phyloP scores from a whole-genome alignment of 192 early-diverging fungal species.

The Podila verticillata region DNA sequence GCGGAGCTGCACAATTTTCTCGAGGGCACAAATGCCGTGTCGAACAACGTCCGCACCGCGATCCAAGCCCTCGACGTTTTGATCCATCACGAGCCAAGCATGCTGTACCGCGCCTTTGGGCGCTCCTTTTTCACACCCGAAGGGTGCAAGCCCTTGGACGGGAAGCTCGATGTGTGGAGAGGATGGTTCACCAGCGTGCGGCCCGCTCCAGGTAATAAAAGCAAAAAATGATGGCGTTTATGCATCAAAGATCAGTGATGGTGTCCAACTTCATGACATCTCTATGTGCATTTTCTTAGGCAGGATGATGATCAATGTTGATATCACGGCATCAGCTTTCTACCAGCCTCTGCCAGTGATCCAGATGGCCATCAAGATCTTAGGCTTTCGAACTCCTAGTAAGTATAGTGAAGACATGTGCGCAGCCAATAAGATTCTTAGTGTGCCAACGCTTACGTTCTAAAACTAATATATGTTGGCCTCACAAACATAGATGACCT shows the following conservation, averaged over 20 bases:
- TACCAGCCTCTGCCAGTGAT: conserved; percentile 75
- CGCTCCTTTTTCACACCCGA: conserved; percentile 93
- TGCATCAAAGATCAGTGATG: too few relatives aligned
- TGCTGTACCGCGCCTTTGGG: conserved; percentile 79
- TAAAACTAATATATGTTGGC: too few relatives aligned
- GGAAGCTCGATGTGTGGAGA: conserved; percentile 91
- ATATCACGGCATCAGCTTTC: conserved; percentile 75
- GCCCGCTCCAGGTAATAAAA: conserved; percentile 76
- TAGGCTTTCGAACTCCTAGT: conserved; percentile 57
- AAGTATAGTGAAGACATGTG: background rate
- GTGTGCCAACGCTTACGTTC: background rate
- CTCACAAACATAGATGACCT: conserved; percentile 63
- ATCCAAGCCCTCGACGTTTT: conserved; percentile 85
- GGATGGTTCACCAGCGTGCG: conserved; percentile 91
- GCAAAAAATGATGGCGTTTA: background rate
- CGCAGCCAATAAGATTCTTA: too few relatives aligned
- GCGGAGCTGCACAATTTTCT: conserved; percentile 65
- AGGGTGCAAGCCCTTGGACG: conserved; percentile 54
- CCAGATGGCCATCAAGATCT: conserved; percentile 73
- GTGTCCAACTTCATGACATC: too few relatives aligned
- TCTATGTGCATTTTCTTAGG: too few relatives aligned
- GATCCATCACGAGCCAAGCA: conserved; percentile 80
- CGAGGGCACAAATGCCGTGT: conserved; percentile 50
- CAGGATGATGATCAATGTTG: conserved; percentile 76
- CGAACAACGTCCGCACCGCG: conserved; percentile 52